A percentile compares a stretch with the other conserved stretches of the same genome.
phyloP scores from a whole-genome alignment of 2,329 filamentous ascomycete species.

The Pseudogymnoascus sp. region DNA sequence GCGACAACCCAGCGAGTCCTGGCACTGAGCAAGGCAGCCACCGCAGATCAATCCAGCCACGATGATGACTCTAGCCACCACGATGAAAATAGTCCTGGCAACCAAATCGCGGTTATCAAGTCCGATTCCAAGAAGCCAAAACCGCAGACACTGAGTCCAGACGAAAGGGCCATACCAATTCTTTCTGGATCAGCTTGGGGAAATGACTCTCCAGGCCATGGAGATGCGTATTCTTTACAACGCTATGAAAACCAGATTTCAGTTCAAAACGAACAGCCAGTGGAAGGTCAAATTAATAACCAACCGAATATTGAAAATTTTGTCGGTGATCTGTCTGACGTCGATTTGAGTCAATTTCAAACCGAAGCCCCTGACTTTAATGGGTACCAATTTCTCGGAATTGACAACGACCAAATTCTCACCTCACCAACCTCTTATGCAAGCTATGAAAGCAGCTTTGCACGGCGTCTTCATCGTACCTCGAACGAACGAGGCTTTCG shows the following conservation, averaged over 20 bases:
- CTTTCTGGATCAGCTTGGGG: neutral
- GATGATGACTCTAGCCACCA: slow-evolving; percentile 19
- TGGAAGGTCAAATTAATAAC: slow-evolving; percentile 39
- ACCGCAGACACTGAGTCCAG: neutral
- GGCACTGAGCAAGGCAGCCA: slow-evolving; percentile 40
- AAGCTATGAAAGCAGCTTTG: slow-evolving; percentile 58
- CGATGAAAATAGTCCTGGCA: slow-evolving; percentile 9
- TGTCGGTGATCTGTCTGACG: slow-evolving; percentile 31
- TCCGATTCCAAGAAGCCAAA: neutral
- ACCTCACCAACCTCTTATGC: slow-evolving; percentile 46
- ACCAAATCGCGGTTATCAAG: neutral
- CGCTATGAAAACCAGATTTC: neutral
- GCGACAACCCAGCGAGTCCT: slow-evolving; percentile 51
- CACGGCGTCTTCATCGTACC: slow-evolving; percentile 59
- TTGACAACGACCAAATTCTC: neutral
- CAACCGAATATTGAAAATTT: slow-evolving; percentile 45
- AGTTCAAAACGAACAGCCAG: neutral
- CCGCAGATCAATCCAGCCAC: slow-evolving; percentile 32
- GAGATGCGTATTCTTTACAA: neutral
- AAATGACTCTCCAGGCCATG: neutral
- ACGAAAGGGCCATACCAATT: neutral
- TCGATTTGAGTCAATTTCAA: slow-evolving; percentile 22
- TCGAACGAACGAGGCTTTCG: slow-evolving; percentile 54
- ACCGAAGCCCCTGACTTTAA: slow-evolving; percentile 25
- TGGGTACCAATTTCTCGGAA: slow-evolving; percentile 20